Base-by-base conservation (phyloP, 1,139 yeast genomes). In the Kodamaea derodonti region DNA sequence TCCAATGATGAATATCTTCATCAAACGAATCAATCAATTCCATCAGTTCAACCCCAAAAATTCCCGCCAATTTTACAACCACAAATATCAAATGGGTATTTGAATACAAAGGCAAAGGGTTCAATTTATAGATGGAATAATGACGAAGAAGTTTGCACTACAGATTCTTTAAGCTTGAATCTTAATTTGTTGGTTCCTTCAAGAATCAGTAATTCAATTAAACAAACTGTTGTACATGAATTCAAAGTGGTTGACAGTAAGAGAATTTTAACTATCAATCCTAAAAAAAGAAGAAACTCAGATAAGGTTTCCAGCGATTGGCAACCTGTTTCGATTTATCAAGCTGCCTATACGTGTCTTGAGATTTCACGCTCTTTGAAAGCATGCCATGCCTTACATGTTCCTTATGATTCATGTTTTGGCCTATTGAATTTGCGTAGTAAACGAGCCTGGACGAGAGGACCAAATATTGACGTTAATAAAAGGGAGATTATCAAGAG, bases 341-440 rank as follows among this genome's bases (percentile, higher is more conserved):
- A 61, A 27, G 69, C 68, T 3, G 52, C 51, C 2, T 65, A 56
- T 37, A 63, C 71, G 14, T 61, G 56, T 38, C 39, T 58, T 33
- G 59, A 58, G 29, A 13, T 49, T 47, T 14, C 45, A 33, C 40
- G 39, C 35, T 42, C 54, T 38, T 42, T 53, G 43, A 51, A 45
- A 42, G 53, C 60, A 10, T 53, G 52, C 29, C 60, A 58, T 37
- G 49, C 43, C 24, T 52, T 45, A 23, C 36, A 40, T 20, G 49
- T 61, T 11, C 69, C 71, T 1, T 26, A 18, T 8, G 37, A 46
- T 13, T 63, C 68, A 4, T 65, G 72, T 37, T 65, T 65, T 41
- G 72, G 72, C 3, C 56, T 52, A 31, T 58, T 66, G 32, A 65
- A 65, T 38, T 64, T 65, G 71, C 46, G 72, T 34, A 45, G 39